Evolutionary conservation across 2,329 filamentous ascomycete species (phyloP).

Genomic region (Penicillium sp.): DNA sequence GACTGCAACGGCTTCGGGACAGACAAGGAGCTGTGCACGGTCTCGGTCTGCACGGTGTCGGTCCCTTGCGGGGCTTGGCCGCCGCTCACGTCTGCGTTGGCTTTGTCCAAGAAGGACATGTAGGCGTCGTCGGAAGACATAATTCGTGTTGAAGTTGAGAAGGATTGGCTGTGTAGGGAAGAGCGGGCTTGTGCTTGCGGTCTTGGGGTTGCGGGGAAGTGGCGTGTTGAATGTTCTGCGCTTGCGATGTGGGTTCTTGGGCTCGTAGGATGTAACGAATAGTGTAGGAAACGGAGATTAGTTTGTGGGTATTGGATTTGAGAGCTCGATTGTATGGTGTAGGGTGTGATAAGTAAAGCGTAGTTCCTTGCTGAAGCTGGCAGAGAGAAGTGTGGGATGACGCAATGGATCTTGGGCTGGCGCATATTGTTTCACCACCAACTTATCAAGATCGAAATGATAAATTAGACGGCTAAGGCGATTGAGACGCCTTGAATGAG

Average conservation of each 20-base stretch:
- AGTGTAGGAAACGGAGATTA: not conserved
- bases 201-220: constrained; percentile 11
- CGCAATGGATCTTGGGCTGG: constrained; percentile 23
- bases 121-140: constrained; percentile 74
- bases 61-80: constrained; percentile 25
- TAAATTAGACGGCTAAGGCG: too few species aligned
- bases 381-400: constrained; percentile 22
- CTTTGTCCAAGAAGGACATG: constrained; percentile 80
- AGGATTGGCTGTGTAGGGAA: constrained; percentile 9
- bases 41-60: constrained; percentile 33
- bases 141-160: constrained; percentile 21
- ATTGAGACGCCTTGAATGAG: too few species aligned
- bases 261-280: not conserved
- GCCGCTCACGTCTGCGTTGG: constrained; percentile 64
- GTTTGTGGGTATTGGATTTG: not conserved
- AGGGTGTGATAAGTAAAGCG: constrained; percentile 17
- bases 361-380: constrained; percentile 7
- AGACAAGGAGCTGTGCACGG: constrained; percentile 49
- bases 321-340: not conserved
- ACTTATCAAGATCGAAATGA: not conserved
- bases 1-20: constrained; percentile 61
- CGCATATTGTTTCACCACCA: constrained; percentile 15
- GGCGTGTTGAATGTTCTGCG: not conserved
- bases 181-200: constrained; percentile 1
- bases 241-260: not conserved